Evolutionary conservation across 352 stramenopile genomes (phyloP), one percentile per base, ranked within the genome.

Genomic region (Globisporangium sylvaticum): DNA sequence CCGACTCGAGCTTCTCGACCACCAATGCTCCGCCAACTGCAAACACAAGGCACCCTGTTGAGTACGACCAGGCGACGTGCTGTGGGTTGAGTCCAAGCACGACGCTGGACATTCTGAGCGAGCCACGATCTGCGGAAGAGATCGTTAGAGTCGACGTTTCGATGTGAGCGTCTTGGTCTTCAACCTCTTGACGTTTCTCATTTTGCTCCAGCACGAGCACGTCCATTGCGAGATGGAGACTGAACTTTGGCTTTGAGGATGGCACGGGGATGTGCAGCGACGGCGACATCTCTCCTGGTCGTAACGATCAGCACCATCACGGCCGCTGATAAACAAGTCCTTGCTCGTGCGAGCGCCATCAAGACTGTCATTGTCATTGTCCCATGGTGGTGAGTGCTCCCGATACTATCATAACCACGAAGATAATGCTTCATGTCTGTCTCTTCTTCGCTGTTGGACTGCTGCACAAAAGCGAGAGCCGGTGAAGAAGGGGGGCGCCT

Each of bases 191-290:
- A 25, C 61, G 56, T 10, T 9, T 67, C 31, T 25, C 39, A 48
- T 9, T 48, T 5, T 65, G 50, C 22, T 44, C 10, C 0, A 74
- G 42, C 44, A 71, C 79, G 1, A 87, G 57, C 39, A 76, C 69
- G 15, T 84, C 77, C n/a, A 67, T 64, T 25, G 73, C 76, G 14
- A 87, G 59, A 39, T 64, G 68, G 39, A 84, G 63, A 3, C 59
- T 65, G 29, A 84, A 78, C 39, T 69, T 78, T 9, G 68, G 46
- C 52, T 84, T 83, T n/a, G 68, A 71, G 4, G 67, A 69, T 46
- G 68, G 62, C 24, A 68, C 46, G 15, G 66, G 65, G 1, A 69
- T 62, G 55, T 63, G 46, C 37, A 67, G 54, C 9, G 65, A 70
- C 10, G 54, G 74, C 2, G 58, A 71, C 22, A 68, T 61, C 44